phyloP scores from a whole-genome alignment of 139 green algal species.

The Coelastrella sp. region DNA sequence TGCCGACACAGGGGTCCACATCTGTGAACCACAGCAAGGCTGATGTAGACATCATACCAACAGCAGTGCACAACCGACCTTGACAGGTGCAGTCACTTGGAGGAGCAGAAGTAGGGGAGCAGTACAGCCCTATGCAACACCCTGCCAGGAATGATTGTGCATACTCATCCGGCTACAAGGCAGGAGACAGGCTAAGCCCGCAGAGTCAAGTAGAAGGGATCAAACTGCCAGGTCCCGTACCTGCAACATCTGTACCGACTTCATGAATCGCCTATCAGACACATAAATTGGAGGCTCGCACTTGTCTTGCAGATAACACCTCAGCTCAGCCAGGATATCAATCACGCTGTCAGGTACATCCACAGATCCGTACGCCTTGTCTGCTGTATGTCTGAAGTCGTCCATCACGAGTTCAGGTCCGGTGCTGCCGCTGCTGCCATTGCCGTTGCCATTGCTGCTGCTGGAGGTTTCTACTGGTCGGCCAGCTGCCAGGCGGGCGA shows the following conservation, averaged over 20 bases:
- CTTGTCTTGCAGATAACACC: constrained; percentile 89
- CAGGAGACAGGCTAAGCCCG: too few species aligned
- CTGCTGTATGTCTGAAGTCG: constrained; percentile 58
- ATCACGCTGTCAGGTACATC: constrained; percentile 80
- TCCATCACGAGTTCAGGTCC: constrained; percentile 46
- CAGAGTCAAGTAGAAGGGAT: too few species aligned
- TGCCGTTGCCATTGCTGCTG: constrained; percentile 44
- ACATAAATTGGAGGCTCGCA: constrained; percentile 95
- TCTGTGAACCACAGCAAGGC: too few species aligned
- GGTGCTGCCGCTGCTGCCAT: constrained; percentile 45
- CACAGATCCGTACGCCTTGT: constrained; percentile 69
- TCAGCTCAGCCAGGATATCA: constrained; percentile 81
- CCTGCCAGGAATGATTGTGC: too few species aligned
- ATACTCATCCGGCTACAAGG: too few species aligned
- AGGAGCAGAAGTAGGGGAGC: too few species aligned
- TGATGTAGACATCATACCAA: too few species aligned
- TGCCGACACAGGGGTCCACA: too few species aligned
- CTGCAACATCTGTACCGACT: constrained; percentile 88
- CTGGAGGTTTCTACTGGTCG: constrained; percentile 25
- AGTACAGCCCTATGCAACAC: too few species aligned
- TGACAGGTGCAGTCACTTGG: too few species aligned
- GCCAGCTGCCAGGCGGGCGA: constrained; percentile 83
- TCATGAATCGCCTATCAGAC: constrained; percentile 93
- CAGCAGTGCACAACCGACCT: too few species aligned
- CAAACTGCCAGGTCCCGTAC: constrained; percentile 52